Percentiles rank a stretch among this genome's conserved stretches.
Conservation (phyloP, 495 filamentous ascomycete genomes). For the Thozetella sp. region DNA sequence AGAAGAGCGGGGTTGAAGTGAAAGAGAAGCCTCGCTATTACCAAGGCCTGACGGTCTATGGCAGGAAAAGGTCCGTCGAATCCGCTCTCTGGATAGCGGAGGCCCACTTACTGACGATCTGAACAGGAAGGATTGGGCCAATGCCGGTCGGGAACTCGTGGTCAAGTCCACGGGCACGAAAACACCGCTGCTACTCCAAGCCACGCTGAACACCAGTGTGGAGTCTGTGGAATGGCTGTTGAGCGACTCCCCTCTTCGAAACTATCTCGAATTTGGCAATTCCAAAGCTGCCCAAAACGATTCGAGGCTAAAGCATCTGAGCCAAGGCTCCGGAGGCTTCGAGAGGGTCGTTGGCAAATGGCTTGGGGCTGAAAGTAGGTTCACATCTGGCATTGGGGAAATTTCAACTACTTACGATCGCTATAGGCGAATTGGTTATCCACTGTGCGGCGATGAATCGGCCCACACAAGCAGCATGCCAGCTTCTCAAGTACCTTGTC, state of each 20-base stretch:
- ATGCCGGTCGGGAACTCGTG: slow-evolving; percentile 45
- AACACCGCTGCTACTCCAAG: slow-evolving; percentile 58
- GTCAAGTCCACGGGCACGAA: slow-evolving; percentile 17
- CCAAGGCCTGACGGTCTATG: slow-evolving; percentile 70
- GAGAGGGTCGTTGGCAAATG: slow-evolving; percentile 62
- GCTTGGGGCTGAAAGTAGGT: slow-evolving; percentile 55
- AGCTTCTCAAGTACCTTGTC: slow-evolving; percentile 65
- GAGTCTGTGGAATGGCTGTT: slow-evolving; percentile 70
- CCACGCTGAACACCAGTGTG: slow-evolving; percentile 57
- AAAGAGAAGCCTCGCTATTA: slow-evolving; percentile 67
- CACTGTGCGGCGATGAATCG: slow-evolving; percentile 62
- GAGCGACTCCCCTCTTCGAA: slow-evolving; percentile 59
- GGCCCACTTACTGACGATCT: background rate
- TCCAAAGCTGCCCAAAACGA: slow-evolving; percentile 54
- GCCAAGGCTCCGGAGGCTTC: slow-evolving; percentile 53
- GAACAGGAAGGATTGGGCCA: slow-evolving; percentile 52
- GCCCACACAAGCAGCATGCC: slow-evolving; percentile 32
- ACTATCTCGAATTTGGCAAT: slow-evolving; percentile 65
- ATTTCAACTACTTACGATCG: slow-evolving; percentile 18
- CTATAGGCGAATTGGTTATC: slow-evolving; percentile 59
- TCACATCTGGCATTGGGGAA: slow-evolving; percentile 6
- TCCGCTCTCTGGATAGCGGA: too few species aligned
- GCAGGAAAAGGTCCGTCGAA: slow-evolving; percentile 64
- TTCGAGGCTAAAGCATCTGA: slow-evolving; percentile 54
- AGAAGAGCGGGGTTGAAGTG: slow-evolving; percentile 57